A percentile compares a stretch with the other conserved stretches of the same genome.
Conservation (phyloP, 2,329 filamentous ascomycete genomes). For the Aspergillus sp. region DNA sequence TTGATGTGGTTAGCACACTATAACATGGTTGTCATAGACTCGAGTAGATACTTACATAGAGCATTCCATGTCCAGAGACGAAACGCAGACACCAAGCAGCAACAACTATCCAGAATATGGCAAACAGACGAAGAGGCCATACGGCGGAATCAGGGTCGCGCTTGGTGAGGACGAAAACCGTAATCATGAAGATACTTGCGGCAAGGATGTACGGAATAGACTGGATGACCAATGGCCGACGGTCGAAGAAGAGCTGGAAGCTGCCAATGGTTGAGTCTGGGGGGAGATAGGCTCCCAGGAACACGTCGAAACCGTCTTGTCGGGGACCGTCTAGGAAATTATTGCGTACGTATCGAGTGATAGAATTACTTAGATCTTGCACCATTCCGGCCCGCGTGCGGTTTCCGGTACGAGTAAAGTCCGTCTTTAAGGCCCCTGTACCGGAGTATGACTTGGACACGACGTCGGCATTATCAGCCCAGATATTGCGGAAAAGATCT, state of each 20-base stretch:
- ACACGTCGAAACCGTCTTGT: slow-evolving; percentile 93
- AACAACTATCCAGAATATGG: slow-evolving; percentile 67
- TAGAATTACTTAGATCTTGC: slow-evolving; percentile 79
- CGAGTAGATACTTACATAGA: slow-evolving; percentile 66
- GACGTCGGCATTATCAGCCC: slow-evolving; percentile 97
- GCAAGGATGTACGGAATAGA: slow-evolving; percentile 86
- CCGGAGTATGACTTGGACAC: slow-evolving; percentile 90
- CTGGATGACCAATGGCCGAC: slow-evolving; percentile 79
- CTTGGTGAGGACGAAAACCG: slow-evolving; percentile 67
- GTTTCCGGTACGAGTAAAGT: slow-evolving; percentile 88
- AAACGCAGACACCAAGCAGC: slow-evolving; percentile 69
- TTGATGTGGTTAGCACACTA: slow-evolving; percentile 4
- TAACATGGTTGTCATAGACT: neutral
- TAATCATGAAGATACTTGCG: slow-evolving; percentile 75
- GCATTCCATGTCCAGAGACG: slow-evolving; percentile 75
- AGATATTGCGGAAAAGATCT: slow-evolving; percentile 88
- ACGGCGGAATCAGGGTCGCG: slow-evolving; percentile 65
- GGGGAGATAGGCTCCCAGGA: slow-evolving; percentile 79
- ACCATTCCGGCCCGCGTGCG: slow-evolving; percentile 78
- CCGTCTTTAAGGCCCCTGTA: slow-evolving; percentile 95
- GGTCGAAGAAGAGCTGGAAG: slow-evolving; percentile 72
- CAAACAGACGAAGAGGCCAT: slow-evolving; percentile 76
- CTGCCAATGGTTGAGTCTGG: slow-evolving; percentile 63
- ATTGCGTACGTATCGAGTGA: slow-evolving; percentile 84
- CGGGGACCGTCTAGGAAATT: slow-evolving; percentile 91